Conservation (phyloP, 2,329 filamentous ascomycete species). For the Fusarium metavorans region DNA sequence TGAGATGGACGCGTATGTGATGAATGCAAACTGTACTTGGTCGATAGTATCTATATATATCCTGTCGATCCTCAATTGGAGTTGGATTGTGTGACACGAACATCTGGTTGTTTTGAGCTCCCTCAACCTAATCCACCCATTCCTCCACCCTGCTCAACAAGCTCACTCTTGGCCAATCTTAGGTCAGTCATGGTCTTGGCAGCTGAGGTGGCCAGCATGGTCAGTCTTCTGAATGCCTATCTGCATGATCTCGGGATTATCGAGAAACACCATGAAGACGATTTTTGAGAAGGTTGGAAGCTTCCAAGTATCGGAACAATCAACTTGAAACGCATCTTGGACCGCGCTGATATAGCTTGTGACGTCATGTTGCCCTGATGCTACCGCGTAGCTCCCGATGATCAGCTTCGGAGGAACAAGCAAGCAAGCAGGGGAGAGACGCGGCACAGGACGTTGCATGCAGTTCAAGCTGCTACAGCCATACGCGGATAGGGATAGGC, state of each 20-base stretch:
- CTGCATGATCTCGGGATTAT: background rate
- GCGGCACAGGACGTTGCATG: background rate
- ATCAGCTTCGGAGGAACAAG: background rate
- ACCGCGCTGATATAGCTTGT: constrained; percentile 9
- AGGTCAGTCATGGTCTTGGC: background rate
- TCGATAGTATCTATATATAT: background rate
- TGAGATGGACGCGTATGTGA: background rate
- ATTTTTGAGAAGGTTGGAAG: background rate
- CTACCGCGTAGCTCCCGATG: background rate
- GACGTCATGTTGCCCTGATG: constrained; percentile 28
- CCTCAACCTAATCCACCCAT: background rate
- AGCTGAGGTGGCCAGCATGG: background rate
- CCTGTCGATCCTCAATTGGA: background rate
- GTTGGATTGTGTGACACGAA: background rate
- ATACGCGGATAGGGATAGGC: background rate
- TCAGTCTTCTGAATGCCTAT: background rate
- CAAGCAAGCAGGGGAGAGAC: constrained; percentile 6
- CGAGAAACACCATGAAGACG: background rate
- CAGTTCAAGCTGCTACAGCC: constrained; percentile 25
- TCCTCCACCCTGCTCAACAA: background rate
- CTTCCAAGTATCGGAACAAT: background rate
- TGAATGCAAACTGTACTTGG: background rate
- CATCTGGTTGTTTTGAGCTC: background rate
- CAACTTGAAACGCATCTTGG: background rate
- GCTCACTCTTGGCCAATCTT: background rate